phyloP scores from a whole-genome alignment of 768 basidiomycete species.

The Trametes cinnabarina region DNA sequence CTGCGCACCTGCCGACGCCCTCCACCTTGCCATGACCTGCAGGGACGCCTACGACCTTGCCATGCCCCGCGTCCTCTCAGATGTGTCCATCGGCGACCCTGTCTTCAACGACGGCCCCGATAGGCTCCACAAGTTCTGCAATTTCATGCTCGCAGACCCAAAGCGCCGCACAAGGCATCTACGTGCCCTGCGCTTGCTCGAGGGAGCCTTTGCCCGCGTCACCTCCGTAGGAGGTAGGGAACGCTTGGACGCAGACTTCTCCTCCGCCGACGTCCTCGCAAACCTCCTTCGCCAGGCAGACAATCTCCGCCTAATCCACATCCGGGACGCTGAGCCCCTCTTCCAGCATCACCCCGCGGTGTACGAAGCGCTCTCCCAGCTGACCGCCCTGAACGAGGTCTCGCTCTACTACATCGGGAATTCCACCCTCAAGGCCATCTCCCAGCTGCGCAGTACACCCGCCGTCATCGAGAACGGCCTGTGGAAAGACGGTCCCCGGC shows the following conservation, averaged over 20 bases:
- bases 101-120: constrained; percentile 11
- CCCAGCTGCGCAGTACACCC: constrained; percentile 15
- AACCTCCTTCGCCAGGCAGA: constrained; percentile 11
- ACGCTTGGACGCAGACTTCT: constrained; percentile 18
- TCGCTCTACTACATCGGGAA: constrained; percentile 24
- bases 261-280: constrained; percentile 18
- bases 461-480: constrained; percentile 19
- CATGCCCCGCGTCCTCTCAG: constrained; percentile 19
- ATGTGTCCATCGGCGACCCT: constrained; percentile 20
- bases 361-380: constrained; percentile 15
- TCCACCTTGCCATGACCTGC: constrained; percentile 20
- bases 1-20: constrained; percentile 16
- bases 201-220: constrained; percentile 14
- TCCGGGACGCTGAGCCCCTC: constrained; percentile 21
- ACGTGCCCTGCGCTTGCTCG: constrained; percentile 19
- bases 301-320: constrained; percentile 19
- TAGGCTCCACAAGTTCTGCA: constrained; percentile 18
- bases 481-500: constrained; percentile 22
- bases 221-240: constrained; percentile 1
- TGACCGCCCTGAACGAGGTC: constrained; percentile 19
- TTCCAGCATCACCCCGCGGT: constrained; percentile 20
- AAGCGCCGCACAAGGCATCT: constrained; percentile 12
- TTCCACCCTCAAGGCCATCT: constrained; percentile 14
- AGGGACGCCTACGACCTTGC: constrained; percentile 17
- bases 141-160: constrained; percentile 16